Evolutionary conservation across 208 protist species (phyloP), one percentile per base, ranked within the genome.

Genomic region (Trypanosoma cruzi): DNA sequence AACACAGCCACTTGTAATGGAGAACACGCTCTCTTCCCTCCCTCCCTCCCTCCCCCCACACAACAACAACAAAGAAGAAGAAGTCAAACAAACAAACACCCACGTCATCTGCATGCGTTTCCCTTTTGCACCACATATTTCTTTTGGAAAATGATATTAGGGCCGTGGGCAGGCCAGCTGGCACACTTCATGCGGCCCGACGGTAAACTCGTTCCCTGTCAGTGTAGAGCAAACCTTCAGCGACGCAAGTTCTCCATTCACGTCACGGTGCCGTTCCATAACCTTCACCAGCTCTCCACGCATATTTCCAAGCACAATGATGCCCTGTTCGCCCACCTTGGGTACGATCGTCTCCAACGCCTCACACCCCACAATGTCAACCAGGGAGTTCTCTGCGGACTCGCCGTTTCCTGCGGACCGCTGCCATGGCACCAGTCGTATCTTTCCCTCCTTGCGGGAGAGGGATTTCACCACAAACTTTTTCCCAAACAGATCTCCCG

Each of bases 281-380:
- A 95, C 80, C 0, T 40, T 77, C 28, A 85, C 88, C 40, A 93
- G 61, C 64, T 95, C 90, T 0, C 86, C 90, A 40, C 78, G 66
- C 56, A 78, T 76, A 31, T 40, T 42, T 11, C 88, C 90, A 6
- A 83, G 48, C 22, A 96, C 88, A 54, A 96, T 42, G 37, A 96
- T 79, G 16, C 80, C 90, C 20, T 59, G 44, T 13, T 81, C 81
- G 1, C 82, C 82, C 58, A 86, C 81, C 67, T 84, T 85, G 4
- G 90, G 90, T 44, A 94, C 70, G 13, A 96, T 82, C 16, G 87
- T 93, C 68, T 92, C 85, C 28, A 96, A 49, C 4, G 79, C 84
- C 16, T 80, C 84, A 34, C 79, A 68, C 0, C 87, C 86, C 14
- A 86, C 57, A 61, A 94, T 58, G 46, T 96, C 86, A 20, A 93